Evolutionary conservation across 805 yeast species (phyloP), one percentile per base, ranked within the genome.

Genomic region (Monosporozyma solicola): DNA sequence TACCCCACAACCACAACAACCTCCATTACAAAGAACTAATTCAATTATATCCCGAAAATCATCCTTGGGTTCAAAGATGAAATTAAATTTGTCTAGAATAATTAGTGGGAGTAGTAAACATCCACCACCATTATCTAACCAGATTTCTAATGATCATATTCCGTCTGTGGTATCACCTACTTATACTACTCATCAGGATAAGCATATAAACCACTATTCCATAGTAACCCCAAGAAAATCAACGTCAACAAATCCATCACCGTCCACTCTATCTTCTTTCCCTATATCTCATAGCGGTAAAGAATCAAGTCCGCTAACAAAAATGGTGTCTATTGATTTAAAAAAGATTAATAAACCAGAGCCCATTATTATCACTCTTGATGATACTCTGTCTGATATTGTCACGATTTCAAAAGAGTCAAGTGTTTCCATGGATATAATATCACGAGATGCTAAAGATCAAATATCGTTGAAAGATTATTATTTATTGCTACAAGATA

Each of bases 31-130:
- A 27, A 45, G 45, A 37, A 46, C 5, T n/a, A 35, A 31, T 11
- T 29, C 48, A 2, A 33, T 25, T 11, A 15, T 25, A 11, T 39
- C 54, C 25, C 39, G 52, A 29, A 54, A 46, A 49, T 59, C 61
- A 1, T 65, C 69, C 1, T 54, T 65, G 20, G 63, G 68, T 13
- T 59, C 66, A 16, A 61, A 61, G 45, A 61, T 65, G 35, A 64
- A 58, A 41, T 57, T 57, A 45, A 63, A 68, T 9, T 52, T 65
- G 31, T 59, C 68, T 4, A 57, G 65, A 51, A 63, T 65, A 31
- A 60, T 65, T 13, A 62, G 66, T 44, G 55, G 57, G 16, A 48
- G 59, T 43, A 59, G 56, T 22, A 47, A 47, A 10, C 37, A 32
- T 32, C 37, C 49, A 22, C 25, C 31, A 13, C 29, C 20, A 25